Evolutionary conservation across 2,329 filamentous ascomycete genomes (phyloP).

Genomic region (Alternaria arbusti): DNA sequence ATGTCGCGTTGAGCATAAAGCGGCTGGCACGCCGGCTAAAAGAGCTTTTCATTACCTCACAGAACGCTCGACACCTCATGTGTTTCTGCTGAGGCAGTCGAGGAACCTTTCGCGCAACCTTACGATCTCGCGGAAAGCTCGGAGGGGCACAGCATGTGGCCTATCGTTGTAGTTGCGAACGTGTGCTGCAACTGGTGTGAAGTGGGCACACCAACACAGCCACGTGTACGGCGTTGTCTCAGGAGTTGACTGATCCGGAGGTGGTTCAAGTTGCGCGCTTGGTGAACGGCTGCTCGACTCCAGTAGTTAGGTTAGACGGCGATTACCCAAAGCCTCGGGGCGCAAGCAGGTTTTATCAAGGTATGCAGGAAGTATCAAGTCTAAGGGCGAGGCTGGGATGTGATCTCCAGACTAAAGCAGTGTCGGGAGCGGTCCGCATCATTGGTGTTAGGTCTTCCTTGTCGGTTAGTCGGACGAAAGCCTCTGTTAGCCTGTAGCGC

Average conservation of each 20-base stretch:
- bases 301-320: background rate
- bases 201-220: background rate
- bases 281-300: background rate
- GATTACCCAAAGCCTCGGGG: background rate
- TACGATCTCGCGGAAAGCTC: background rate
- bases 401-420: background rate
- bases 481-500: background rate
- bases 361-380: background rate
- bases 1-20: background rate
- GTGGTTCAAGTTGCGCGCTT: background rate
- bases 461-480: background rate
- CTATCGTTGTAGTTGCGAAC: background rate
- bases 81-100: background rate
- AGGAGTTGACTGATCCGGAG: background rate
- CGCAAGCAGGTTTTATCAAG: background rate
- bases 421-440: conserved; percentile 5
- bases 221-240: background rate
- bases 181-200: background rate
- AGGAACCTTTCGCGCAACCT: background rate
- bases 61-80: background rate
- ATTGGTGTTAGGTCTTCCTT: background rate
- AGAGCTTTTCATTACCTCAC: background rate
- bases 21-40: conserved; percentile 3
- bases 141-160: background rate
- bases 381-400: background rate